Evolutionary conservation across 2,329 filamentous ascomycete genomes (phyloP).

Genomic region (Fusarium sambucinum): DNA sequence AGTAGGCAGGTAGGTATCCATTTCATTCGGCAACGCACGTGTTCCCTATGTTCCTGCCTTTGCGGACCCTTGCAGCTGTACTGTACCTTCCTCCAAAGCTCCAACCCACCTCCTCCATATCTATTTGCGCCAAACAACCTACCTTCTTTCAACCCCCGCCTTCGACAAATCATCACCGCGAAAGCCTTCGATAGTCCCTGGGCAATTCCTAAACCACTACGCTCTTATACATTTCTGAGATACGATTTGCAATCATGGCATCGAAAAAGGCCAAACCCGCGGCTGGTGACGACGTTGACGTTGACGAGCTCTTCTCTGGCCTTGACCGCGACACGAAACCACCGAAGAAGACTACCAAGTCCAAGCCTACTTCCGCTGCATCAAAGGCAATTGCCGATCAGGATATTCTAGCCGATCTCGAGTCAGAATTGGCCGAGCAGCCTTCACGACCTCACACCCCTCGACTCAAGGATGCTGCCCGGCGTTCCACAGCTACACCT

Average conservation of each 20-base stretch:
- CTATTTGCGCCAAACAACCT: constrained; percentile 39
- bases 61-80: constrained; percentile 39
- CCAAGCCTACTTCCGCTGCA: constrained; percentile 63
- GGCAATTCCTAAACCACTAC: neutral
- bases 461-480: constrained; percentile 69
- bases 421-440: constrained; percentile 76
- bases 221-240: neutral
- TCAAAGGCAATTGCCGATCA: constrained; percentile 67
- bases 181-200: constrained; percentile 1
- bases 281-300: constrained; percentile 67
- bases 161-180: constrained; percentile 24
- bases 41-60: constrained; percentile 24
- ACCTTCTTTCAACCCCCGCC: constrained; percentile 38
- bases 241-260: constrained; percentile 61
- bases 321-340: constrained; percentile 66
- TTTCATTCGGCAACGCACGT: constrained; percentile 19
- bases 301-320: constrained; percentile 74
- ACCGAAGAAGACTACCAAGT: constrained; percentile 62
- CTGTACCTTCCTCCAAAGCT: constrained; percentile 31
- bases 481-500: constrained; percentile 62
- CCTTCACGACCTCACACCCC: constrained; percentile 86
- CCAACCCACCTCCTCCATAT: constrained; percentile 27
- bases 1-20: neutral
- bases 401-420: constrained; percentile 89
- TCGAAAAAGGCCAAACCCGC: constrained; percentile 69